These are phyloP conservation scores for Dittrichia graveolens DNA, from an alignment of 129 eudicot genomes.

Conservation along the genomic window DNA sequence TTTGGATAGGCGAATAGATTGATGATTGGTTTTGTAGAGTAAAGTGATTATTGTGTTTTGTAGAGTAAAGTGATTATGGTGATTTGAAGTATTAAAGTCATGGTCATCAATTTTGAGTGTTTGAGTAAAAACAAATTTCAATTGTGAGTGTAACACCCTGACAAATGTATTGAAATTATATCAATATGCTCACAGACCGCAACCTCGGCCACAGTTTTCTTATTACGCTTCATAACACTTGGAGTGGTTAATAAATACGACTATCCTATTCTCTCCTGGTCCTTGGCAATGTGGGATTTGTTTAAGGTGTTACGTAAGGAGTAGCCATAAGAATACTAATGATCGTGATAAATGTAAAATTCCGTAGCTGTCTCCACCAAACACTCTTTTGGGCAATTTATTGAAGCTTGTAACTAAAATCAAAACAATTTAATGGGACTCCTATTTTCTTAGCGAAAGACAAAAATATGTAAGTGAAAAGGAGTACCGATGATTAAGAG, in stretches of 20 bases:
- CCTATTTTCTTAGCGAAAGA: not conserved
- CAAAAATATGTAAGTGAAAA: not conserved
- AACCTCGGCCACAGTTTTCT: too few species aligned
- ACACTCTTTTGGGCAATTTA: not conserved
- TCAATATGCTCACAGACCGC: too few species aligned
- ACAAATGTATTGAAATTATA: too few species aligned
- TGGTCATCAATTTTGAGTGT: not conserved
- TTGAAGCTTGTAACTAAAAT: not conserved
- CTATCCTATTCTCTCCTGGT: not conserved
- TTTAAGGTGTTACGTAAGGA: not conserved
- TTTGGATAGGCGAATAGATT: not conserved
- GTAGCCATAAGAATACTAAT: too few species aligned
- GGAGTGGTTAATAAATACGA: not conserved
- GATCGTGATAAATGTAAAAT: too few species aligned
- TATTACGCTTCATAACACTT: too few species aligned
- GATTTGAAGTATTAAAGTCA: not conserved
- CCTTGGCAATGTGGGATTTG: not conserved
- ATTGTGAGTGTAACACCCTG: not conserved
- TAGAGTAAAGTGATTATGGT: not conserved
- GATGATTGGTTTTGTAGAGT: too few species aligned
- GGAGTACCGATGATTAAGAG: conserved; percentile 13
- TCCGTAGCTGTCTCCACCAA: not conserved
- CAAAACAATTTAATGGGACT: not conserved
- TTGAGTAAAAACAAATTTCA: not conserved
- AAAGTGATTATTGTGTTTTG: not conserved